Percentiles rank a stretch among this genome's conserved stretches.
phyloP scores from a whole-genome alignment of 2,329 filamentous ascomycete genomes.

The Fusarium nanum region DNA sequence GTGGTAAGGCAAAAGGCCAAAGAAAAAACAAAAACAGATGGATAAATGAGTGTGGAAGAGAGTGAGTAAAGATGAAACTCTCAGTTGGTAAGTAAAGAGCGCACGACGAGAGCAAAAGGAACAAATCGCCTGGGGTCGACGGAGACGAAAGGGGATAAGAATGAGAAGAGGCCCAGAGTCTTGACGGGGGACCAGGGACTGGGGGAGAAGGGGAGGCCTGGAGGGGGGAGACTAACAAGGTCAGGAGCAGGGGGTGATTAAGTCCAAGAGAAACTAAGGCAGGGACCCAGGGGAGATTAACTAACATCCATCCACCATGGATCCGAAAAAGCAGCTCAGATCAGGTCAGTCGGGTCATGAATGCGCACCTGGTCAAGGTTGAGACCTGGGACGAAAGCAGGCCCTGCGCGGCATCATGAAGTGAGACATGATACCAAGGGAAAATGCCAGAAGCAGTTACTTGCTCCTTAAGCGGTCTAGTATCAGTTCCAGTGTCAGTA shows the following conservation, averaged over 20 bases:
- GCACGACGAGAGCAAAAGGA: conserved; percentile 45
- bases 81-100: conserved; percentile 63
- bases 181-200: conserved; percentile 36
- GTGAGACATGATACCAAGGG: conserved; percentile 22
- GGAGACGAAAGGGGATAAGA: conserved; percentile 47
- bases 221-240: conserved; percentile 20
- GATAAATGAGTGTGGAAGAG: conserved; percentile 68
- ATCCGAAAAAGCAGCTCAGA: conserved; percentile 20
- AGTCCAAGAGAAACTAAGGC: conserved; percentile 10
- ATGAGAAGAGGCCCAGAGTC: conserved; percentile 40
- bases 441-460: conserved; percentile 24
- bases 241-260: conserved; percentile 17
- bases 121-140: conserved; percentile 41
- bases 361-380: conserved; percentile 25
- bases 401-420: conserved; percentile 6
- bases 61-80: conserved; percentile 57
- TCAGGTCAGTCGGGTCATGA: neutral
- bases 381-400: conserved; percentile 33
- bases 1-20: conserved; percentile 44
- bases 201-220: conserved; percentile 26
- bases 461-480: conserved; percentile 23
- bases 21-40: conserved; percentile 38
- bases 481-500: conserved; percentile 22
- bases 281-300: conserved; percentile 34
- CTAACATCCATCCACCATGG: neutral